Evolutionary conservation across 495 filamentous ascomycete genomes (phyloP), one percentile per base, ranked within the genome.

Genomic region (Penicillium nucicola): DNA sequence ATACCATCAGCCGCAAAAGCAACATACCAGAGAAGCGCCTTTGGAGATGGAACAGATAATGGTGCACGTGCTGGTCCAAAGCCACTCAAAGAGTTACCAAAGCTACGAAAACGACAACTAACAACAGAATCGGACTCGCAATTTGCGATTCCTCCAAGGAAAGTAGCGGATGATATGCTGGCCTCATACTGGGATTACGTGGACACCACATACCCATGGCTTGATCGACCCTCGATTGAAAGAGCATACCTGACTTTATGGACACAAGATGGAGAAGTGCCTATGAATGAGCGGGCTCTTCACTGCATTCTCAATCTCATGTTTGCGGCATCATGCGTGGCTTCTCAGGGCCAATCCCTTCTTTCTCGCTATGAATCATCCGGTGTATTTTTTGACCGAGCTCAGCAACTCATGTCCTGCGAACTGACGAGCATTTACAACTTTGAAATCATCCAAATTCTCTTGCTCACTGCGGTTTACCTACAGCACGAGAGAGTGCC

Each of bases 401-500:
- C 51, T 14, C 51, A 54, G 30, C 44, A 25, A 18, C 32, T 59
- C 18, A 49, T 62, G 51, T 54, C 58, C 33, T 48, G 52, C 13
- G 56, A 53, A 12, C 34, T 56, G 1, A 42, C 40, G 42, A 45
- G 54, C 12, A 14, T 52, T 19, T 52, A 53, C 17, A 60, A 55
- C 25, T 44, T 63, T 19, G 43, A 55, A 19, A 48, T 48, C 10
- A 53, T 64, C 8, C 61, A 64, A 47, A 45, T 53, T 9, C 48
- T 60, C 20, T 44, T 64, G 15, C 55, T 64, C n/a, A 55, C 56
- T 14, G 57, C 49, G 10, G 51, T 54, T 12, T 64, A 64, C 39
- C 49, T 58, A 4, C 53, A 51, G 22, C 53, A 56, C 38, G 47
- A 56, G 1, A 54, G 53, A 54, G 36, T 46, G 34, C 54, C 60